Base-by-base conservation (phyloP, 805 yeast species). In the Yamadazyma philogaea region DNA sequence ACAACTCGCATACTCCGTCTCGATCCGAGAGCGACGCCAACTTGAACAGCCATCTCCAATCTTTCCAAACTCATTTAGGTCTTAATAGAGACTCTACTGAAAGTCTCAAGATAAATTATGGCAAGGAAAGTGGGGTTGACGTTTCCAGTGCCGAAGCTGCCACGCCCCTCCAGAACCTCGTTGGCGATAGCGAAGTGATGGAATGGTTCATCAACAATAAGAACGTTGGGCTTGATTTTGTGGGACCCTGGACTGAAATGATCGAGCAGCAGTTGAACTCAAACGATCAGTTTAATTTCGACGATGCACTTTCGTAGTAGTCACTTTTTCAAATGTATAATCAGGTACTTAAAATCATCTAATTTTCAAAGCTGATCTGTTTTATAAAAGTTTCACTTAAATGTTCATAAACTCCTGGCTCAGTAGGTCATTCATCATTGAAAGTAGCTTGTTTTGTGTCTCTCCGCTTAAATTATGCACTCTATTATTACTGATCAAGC, bases 171-270 rank as follows among this genome's bases (percentile, higher is more conserved):
- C 55, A 53, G 42, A 53, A 44, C 7, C 35, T 55, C 46, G 51
- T 58, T 1, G 71, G 68, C 2, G 74, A 68, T 37, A 64, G 61
- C 37, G 74, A 68, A 47, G 68, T 69, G 11, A 66, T 68, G 64
- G 75, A 69, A 24, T 70, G 73, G 72, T 68, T 70, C 47, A 55
- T 62, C 24, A 68, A 61, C 40, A 64, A 70, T 48, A 52, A 54
- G 31, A 64, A 68, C 41, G 57, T 68, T 15, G 72, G 73, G 7
- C 58, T 70, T 35, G 75, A 70, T 43, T 70, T 70, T 27, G 75
- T 82, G 21, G 90, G 82, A 30, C 87, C 87, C 2, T 84, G 89
- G 82, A 84, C 91, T 0, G 87, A 82, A 56, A 81, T 83, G 77
- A 75, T 84, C 32, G 91, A 84, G 56, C 82, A 79, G 50, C 87